Conservation (phyloP, 2,329 filamentous ascomycete genomes). For the Lasiodiplodia sp. region DNA sequence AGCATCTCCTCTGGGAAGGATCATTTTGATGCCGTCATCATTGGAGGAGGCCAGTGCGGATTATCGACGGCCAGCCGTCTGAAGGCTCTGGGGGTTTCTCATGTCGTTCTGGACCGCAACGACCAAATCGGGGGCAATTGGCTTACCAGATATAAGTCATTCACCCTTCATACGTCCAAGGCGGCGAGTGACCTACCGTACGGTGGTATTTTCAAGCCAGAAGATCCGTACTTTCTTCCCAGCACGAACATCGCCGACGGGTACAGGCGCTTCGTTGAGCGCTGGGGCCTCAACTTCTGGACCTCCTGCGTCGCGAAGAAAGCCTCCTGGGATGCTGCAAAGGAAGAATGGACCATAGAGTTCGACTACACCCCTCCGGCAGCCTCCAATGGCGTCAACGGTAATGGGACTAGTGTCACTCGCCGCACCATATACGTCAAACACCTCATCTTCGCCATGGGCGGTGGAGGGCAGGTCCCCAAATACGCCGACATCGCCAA, state of each 20-base stretch:
- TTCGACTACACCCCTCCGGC: slow-evolving; percentile 40
- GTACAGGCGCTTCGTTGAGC: slow-evolving; percentile 47
- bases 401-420: slow-evolving; percentile 28
- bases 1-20: slow-evolving; percentile 37
- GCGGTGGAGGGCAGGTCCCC: slow-evolving; percentile 38
- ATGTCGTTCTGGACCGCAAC: slow-evolving; percentile 55
- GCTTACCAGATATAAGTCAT: slow-evolving; percentile 55
- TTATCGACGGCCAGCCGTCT: slow-evolving; percentile 53
- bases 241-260: slow-evolving; percentile 47
- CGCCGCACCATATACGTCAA: slow-evolving; percentile 33
- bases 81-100: slow-evolving; percentile 51
- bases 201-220: slow-evolving; percentile 43
- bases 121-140: slow-evolving; percentile 55
- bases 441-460: slow-evolving; percentile 46
- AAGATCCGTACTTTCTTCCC: slow-evolving; percentile 37
- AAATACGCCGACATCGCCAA: slow-evolving; percentile 37
- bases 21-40: slow-evolving; percentile 29
- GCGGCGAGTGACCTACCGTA: slow-evolving; percentile 50
- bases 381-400: slow-evolving; percentile 29
- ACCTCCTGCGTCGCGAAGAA: slow-evolving; percentile 46
- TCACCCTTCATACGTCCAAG: slow-evolving; percentile 51
- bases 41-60: slow-evolving; percentile 55
- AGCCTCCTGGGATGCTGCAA: slow-evolving; percentile 48
- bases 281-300: slow-evolving; percentile 50
- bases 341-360: slow-evolving; percentile 48